Conservation (phyloP, 2,329 filamentous ascomycete species). For the Exophiala sp. region DNA sequence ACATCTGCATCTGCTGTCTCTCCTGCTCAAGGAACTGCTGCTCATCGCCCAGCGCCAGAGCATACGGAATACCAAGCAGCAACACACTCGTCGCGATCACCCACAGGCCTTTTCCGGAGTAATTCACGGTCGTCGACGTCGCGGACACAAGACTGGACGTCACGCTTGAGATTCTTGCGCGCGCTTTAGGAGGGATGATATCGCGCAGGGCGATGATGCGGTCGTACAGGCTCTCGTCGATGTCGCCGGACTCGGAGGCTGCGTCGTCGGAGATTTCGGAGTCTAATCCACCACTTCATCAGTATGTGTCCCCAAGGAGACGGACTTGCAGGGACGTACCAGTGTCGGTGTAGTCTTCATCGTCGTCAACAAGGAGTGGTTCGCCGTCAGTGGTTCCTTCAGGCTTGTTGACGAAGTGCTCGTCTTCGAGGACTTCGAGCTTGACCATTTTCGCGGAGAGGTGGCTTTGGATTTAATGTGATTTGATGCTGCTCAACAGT, state of each 20-base stretch:
- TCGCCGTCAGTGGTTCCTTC: slow-evolving; percentile 60
- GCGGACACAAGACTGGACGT: slow-evolving; percentile 45
- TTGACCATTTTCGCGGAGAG: slow-evolving; percentile 68
- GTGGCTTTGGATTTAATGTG: not conserved
- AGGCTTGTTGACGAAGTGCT: slow-evolving; percentile 78
- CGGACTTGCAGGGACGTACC: slow-evolving; percentile 54
- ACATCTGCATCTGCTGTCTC: slow-evolving; percentile 93
- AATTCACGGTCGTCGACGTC: slow-evolving; percentile 48
- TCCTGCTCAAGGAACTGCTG: slow-evolving; percentile 97
- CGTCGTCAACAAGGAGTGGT: slow-evolving; percentile 54
- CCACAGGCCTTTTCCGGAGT: slow-evolving; percentile 86
- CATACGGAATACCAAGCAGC: slow-evolving; percentile 88
- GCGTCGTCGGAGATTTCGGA: slow-evolving; percentile 81
- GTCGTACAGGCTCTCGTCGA: slow-evolving; percentile 61
- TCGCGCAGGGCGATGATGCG: slow-evolving; percentile 70
- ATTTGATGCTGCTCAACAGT: too few species aligned
- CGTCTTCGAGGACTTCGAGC: slow-evolving; percentile 93
- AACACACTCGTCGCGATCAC: slow-evolving; percentile 85
- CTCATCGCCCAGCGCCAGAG: slow-evolving; percentile 89
- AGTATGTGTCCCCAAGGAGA: slow-evolving; percentile 4
- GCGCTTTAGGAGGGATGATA: slow-evolving; percentile 70
- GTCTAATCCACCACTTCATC: slow-evolving; percentile 48
- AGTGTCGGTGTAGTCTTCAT: slow-evolving; percentile 88
- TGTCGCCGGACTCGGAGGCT: slow-evolving; percentile 56
- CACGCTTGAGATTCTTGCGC: slow-evolving; percentile 63